Base-by-base conservation (phyloP, 2,329 filamentous ascomycete species). In the Trichoderma polysporum region DNA sequence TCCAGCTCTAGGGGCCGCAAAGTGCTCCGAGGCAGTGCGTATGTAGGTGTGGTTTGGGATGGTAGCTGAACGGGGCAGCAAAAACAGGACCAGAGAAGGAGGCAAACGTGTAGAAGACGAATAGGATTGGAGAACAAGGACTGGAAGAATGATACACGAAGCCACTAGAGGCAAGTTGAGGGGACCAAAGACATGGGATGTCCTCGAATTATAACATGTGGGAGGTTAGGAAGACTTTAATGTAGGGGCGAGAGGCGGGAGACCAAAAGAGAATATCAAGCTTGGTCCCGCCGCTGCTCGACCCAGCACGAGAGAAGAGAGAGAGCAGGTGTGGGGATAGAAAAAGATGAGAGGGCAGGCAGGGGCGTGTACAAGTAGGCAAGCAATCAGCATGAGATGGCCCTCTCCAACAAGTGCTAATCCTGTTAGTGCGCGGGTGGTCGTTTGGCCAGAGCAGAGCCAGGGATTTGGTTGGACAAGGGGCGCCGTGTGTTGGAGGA, bases 151-250 rank as follows among this genome's bases (percentile, higher is more conserved):
- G 49, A 37, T 66, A 61, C 65, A 66, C 65, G 57, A 56, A 53
- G 65, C 57, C 65, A 33, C 58, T 66, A 61, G 57, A 61, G 27
- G 41, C 39, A 61, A 33, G 57, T 66, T 27, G 47, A 66, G 29
- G 59, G 49, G 61, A 65, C 41, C 52, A 27, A 65, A 49, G 61
- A 56, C 61, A 65, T 65, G 61, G 61, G 61, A 65, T 56, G 50
- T 17, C 39, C 50, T 65, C 61, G 61, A 65, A 65, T 65, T 65
- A 65, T 65, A 65, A 56, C 50, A 65, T 57, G 61, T 53, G 61
- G 61, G 52, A 65, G 61, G 61, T 65, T 63, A 39, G 52, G 52
- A 65, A 52, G 52, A 22, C 50, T 31, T 64, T 65, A 65, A 65
- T 47, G 61, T 65, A 65, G 61, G 61, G 52, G 61, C 50, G 52